Conservation (phyloP, 345 rosid genomes). For the Brassica rapa region DNA sequence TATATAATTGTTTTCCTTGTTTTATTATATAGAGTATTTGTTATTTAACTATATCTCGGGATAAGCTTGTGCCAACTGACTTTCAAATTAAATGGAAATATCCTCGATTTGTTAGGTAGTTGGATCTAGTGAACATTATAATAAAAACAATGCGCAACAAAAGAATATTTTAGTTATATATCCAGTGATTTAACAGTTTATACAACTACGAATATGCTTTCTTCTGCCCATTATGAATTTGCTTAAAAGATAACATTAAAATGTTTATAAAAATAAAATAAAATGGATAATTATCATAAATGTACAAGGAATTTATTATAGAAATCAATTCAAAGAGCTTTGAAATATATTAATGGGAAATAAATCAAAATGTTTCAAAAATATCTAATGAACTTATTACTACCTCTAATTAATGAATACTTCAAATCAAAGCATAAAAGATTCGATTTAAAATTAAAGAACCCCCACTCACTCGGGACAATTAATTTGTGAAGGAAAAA, state of each 20-base stretch:
- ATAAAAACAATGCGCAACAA: background rate
- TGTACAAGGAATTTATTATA: background rate
- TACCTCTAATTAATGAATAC: background rate
- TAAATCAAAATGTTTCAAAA: background rate
- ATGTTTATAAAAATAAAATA: background rate
- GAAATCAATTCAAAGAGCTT: background rate
- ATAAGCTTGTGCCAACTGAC: slow-evolving; percentile 40
- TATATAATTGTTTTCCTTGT: background rate
- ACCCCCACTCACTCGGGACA: background rate
- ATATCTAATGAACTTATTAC: background rate
- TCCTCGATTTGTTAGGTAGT: slow-evolving; percentile 31
- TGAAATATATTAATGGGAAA: background rate
- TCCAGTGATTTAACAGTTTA: background rate
- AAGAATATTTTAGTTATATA: background rate
- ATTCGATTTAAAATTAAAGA: background rate
- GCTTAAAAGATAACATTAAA: background rate
- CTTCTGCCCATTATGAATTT: background rate
- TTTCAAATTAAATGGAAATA: slow-evolving; percentile 34
- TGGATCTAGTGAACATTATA: slow-evolving; percentile 31
- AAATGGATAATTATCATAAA: background rate
- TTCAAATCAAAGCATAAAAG: slow-evolving; percentile 19
- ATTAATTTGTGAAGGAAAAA: background rate
- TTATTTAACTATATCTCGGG: slow-evolving; percentile 14
- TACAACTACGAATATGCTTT: slow-evolving; percentile 27
- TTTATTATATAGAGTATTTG: background rate